Percentiles rank a stretch among this genome's conserved stretches.
These are phyloP conservation scores for Diaporthe caulivora DNA, from an alignment of 2,329 filamentous ascomycete genomes.

Conservation along the genomic window DNA sequence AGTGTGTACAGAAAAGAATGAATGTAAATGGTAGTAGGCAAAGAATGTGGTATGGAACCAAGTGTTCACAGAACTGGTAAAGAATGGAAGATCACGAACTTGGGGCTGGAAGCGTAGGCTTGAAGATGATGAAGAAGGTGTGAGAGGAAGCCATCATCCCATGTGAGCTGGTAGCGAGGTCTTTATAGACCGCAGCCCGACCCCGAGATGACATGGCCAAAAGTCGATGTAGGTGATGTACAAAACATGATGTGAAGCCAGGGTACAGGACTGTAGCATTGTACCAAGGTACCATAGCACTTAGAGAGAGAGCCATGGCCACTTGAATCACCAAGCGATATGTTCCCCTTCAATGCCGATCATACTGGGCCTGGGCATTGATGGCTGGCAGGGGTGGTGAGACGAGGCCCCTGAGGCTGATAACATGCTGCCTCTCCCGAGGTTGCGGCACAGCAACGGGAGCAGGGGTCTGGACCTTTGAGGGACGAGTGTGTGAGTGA, in stretches of 20 bases:
- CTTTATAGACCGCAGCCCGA: conserved; percentile 25
- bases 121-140: conserved; percentile 14
- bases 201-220: neutral
- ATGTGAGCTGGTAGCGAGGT: conserved; percentile 27
- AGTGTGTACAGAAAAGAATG: conserved; percentile 14
- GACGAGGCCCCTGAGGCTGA: conserved; percentile 22
- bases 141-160: neutral
- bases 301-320: neutral
- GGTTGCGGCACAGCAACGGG: conserved; percentile 6
- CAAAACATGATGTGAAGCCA: conserved; percentile 27
- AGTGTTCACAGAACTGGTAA: conserved; percentile 29
- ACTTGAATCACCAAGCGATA: conserved; percentile 18
- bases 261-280: neutral
- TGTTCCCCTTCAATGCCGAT: conserved; percentile 30
- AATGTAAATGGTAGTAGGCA: conserved; percentile 5
- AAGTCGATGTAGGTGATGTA: neutral
- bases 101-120: conserved; percentile 14
- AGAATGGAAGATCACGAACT: conserved; percentile 26
- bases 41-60: conserved; percentile 24
- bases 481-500: neutral
- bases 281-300: too few species aligned
- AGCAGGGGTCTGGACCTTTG: neutral
- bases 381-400: conserved; percentile 21
- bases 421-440: neutral
- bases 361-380: conserved; percentile 19